These are phyloP conservation scores for Areca catechu DNA, from an alignment of 176 grass and related monocot species.

Conservation along the genomic window DNA sequence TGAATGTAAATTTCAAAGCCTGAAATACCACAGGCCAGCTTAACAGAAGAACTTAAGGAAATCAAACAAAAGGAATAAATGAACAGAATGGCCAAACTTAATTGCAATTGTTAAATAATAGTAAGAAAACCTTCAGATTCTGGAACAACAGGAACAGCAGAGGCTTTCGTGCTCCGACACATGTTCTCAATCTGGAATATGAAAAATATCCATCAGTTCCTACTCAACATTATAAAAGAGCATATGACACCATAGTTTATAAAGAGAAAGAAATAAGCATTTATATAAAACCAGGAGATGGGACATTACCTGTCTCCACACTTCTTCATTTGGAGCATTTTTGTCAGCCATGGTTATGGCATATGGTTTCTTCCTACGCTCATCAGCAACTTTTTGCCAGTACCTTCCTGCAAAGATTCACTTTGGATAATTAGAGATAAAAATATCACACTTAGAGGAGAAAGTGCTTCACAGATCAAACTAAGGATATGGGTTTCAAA, in stretches of 20 bases:
- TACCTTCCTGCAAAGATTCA: conserved; percentile 60
- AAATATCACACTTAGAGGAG: conserved; percentile 11
- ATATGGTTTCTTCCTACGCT: conserved; percentile 75
- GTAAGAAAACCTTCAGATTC: conserved; percentile 75
- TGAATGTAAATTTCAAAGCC: too few relatives aligned
- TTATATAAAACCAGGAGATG: neutral
- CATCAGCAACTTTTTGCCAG: conserved; percentile 87
- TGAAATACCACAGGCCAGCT: too few relatives aligned
- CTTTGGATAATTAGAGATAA: neutral
- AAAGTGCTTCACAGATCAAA: conserved; percentile 1
- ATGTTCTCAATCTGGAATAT: conserved; percentile 86
- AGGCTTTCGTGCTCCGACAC: conserved; percentile 58
- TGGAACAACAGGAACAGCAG: conserved; percentile 76
- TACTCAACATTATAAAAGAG: neutral
- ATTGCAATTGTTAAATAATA: neutral
- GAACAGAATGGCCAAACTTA: too few relatives aligned
- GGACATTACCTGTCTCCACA: conserved; percentile 74
- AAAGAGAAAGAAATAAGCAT: conserved; percentile 3
- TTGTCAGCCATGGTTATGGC: conserved; percentile 95
- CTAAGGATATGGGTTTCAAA: neutral
- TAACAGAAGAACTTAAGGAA: too few relatives aligned
- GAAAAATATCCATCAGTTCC: conserved; percentile 14
- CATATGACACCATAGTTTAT: conserved; percentile 3
- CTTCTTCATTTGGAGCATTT: conserved; percentile 99
- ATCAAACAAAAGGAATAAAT: too few relatives aligned